Evolutionary conservation across 1,139 yeast species (phyloP), one percentile per base, ranked within the genome.

Genomic region (Lodderomyces elongisporus): DNA sequence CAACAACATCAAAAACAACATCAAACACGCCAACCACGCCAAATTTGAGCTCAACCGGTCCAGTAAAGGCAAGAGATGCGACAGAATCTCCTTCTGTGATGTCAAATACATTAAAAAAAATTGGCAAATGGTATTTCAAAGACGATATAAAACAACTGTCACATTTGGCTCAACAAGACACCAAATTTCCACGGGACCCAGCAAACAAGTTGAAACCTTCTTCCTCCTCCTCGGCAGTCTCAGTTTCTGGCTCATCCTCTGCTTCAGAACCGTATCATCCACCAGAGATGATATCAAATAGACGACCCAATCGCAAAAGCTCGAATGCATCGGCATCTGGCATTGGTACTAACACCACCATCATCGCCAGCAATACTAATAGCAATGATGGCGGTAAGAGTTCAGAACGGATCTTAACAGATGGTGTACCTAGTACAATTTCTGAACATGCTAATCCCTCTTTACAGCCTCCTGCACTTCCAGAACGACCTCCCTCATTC

Each of bases 91-190:
- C 35, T 21, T 35, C 40, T 5, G 34, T 50, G 3, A 46, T 56
- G 34, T 28, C 38, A 13, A 56, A 49, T 33, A 73, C 83, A 0
- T 54, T 79, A 32, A 74, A 68, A 39, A 79, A 75, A 45, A 56
- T 82, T n/a, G 85, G 84, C 2, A 78, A 74, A 41, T 79, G 89
- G 87, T 81, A 81, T 45, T 63, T 58, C 38, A 74, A 70, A 36
- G 79, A 73, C 34, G 70, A 64, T 25, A 10, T 20, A 12, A 30
- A 17, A 17, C 6, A 23, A 14, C 15, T 5, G 4, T 16, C 14
- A 25, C 15, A 12, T 4, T 6, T 4, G 12, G 16, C 7, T 7
- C 22, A 18, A 10, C 22, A n/a, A n/a, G n/a, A n/a, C n/a, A n/a
- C n/a, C n/a, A n/a, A n/a, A n/a, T n/a, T n/a, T n/a, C n/a, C n/a